phyloP scores from a whole-genome alignment of 768 basidiomycete species.

The Trametes coccinea region DNA sequence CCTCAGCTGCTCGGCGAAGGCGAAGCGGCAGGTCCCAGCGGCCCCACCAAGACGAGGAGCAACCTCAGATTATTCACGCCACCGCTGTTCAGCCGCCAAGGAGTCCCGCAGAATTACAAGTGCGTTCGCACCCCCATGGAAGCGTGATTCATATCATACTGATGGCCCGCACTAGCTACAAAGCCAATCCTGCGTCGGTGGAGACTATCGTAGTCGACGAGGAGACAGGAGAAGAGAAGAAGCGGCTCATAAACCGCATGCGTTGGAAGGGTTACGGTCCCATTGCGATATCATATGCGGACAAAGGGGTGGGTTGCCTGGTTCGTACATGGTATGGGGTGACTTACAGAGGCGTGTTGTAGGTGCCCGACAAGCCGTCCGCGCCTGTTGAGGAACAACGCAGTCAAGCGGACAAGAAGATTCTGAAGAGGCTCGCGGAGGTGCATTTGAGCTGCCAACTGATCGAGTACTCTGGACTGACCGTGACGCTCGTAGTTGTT shows the following conservation, averaged over 20 bases:
- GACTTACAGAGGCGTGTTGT: neutral
- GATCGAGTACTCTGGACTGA: neutral
- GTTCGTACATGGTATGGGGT: neutral
- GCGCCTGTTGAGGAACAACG: slow-evolving; percentile 61
- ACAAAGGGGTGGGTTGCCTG: slow-evolving; percentile 46
- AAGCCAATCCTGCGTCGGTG: slow-evolving; percentile 74
- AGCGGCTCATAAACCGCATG: slow-evolving; percentile 80
- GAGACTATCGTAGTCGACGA: slow-evolving; percentile 65
- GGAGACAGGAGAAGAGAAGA: slow-evolving; percentile 78
- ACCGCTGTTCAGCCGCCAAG: slow-evolving; percentile 84
- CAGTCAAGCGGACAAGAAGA: slow-evolving; percentile 50
- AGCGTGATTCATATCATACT: too few species aligned
- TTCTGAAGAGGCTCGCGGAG: slow-evolving; percentile 56
- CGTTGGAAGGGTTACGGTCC: slow-evolving; percentile 87
- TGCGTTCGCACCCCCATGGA: slow-evolving; percentile 33
- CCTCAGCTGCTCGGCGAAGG: slow-evolving; percentile 39
- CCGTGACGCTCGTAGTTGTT: slow-evolving; percentile 53
- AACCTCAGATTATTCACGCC: slow-evolving; percentile 82
- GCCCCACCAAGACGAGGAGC: slow-evolving; percentile 38
- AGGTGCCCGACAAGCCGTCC: slow-evolving; percentile 71
- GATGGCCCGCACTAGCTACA: slow-evolving; percentile 54
- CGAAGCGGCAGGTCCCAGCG: neutral
- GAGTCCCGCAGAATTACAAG: slow-evolving; percentile 81
- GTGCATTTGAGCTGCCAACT: slow-evolving; percentile 35
- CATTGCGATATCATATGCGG: slow-evolving; percentile 65